phyloP scores from a whole-genome alignment of 176 grass and related monocot genomes.

The Rhipidocladum racemiflorum region DNA sequence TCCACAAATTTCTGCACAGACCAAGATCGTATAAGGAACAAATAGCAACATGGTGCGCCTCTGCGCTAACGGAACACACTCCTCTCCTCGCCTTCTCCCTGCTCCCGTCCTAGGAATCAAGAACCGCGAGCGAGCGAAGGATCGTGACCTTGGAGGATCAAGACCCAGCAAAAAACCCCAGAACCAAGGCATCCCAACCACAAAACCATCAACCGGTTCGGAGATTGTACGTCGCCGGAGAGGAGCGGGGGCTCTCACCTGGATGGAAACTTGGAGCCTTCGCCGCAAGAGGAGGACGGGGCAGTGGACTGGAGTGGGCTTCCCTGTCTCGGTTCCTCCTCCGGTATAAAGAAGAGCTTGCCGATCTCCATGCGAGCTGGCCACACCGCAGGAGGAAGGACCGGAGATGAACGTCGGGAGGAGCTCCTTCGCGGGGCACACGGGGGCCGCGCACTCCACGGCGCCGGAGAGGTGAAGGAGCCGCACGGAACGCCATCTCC shows the following conservation, averaged over 20 bases:
- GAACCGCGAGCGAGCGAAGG: not conserved
- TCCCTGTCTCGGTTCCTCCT: not conserved
- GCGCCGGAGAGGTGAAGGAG: too few relatives aligned
- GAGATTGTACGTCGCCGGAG: too few relatives aligned
- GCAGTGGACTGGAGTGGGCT: not conserved
- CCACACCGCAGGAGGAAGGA: too few relatives aligned
- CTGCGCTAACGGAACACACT: not conserved
- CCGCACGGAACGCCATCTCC: too few relatives aligned
- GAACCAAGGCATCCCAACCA: not conserved
- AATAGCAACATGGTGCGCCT: not conserved
- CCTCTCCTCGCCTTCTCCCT: not conserved
- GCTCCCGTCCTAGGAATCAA: not conserved
- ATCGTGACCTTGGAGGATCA: not conserved
- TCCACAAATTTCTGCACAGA: not conserved
- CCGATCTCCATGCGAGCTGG: too few relatives aligned
- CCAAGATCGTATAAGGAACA: not conserved
- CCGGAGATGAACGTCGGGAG: too few relatives aligned
- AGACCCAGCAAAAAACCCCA: not conserved
- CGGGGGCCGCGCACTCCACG: too few relatives aligned
- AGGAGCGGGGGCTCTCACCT: slow-evolving; percentile 36
- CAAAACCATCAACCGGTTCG: too few relatives aligned
- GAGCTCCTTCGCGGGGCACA: too few relatives aligned
- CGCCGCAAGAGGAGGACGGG: not conserved
- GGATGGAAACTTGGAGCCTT: not conserved
- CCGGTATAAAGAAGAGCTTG: not conserved